Evolutionary conservation across 2,329 filamentous ascomycete species (phyloP).

Genomic region (Penicillium sclerotiorum): DNA sequence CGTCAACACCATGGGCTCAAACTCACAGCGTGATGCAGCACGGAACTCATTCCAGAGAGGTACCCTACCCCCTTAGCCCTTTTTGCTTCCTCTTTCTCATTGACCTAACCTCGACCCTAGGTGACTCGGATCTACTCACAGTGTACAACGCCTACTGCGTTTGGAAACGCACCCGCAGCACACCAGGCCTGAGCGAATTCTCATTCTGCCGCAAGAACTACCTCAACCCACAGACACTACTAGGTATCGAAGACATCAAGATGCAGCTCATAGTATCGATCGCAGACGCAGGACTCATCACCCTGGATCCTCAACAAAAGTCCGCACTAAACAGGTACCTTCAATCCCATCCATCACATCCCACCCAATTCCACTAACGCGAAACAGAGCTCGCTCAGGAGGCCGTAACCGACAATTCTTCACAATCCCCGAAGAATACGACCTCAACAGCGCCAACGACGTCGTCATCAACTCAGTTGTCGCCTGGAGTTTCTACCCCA

Average conservation of each 20-base stretch:
- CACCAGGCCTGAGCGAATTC: conserved; percentile 72
- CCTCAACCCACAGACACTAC: conserved; percentile 81
- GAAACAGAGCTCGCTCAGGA: conserved; percentile 60
- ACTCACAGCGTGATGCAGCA: conserved; percentile 78
- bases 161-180: conserved; percentile 82
- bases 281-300: conserved; percentile 81
- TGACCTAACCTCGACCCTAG: conserved; percentile 35
- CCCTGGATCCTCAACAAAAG: conserved; percentile 73
- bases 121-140: conserved; percentile 89
- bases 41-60: conserved; percentile 75
- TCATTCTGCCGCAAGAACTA: conserved; percentile 96
- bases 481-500: conserved; percentile 94
- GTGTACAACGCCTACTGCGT: conserved; percentile 89
- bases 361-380: conserved; percentile 3
- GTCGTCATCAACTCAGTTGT: conserved; percentile 77
- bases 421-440: conserved; percentile 73
- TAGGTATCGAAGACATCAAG: conserved; percentile 94
- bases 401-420: conserved; percentile 76
- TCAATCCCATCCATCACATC: neutral
- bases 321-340: conserved; percentile 64
- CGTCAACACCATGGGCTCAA: conserved; percentile 79
- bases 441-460: conserved; percentile 79
- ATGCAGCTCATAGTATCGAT: conserved; percentile 84
- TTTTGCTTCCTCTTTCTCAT: conserved; percentile 6
- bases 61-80: conserved; percentile 21